Evolutionary conservation across 2,329 filamentous ascomycete species (phyloP), one percentile per base, ranked within the genome.

Genomic region (Rhytidhysteron rufulum): DNA sequence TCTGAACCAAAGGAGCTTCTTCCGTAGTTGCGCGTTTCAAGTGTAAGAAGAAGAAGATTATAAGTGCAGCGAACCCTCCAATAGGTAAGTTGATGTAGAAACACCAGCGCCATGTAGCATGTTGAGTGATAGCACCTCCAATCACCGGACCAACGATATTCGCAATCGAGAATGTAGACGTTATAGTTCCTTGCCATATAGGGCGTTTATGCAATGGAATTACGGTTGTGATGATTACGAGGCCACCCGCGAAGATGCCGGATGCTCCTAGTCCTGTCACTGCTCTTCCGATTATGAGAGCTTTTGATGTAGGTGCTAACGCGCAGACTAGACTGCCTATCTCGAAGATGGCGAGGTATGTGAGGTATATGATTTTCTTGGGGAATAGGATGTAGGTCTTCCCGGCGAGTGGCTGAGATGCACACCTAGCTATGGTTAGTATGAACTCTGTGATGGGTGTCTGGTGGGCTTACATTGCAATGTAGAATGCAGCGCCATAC

Each of bases 261-360:
- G 56, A 57, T n/a, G 45, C 48, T 9, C 62, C 59, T 5, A 56
- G 31, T 13, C 62, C 62, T 22, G 55, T 48, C 18, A 65, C 57
- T 1, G 62, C 59, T 27, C 62, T 34, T 10, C 62, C 62, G 19
- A 64, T 46, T 34, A 67, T 66, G 35, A 66, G 51, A 1, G 54
- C 56, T 4, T 48, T 48, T 1, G 50, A 55, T 27, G 48, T 57
- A 11, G 55, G 58, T 5, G 63, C 60, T 2, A 61, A 53, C 13
- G 41, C 48, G 46, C 74, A 79, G n/a, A 80, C 48, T 5, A 72
- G 48, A 0, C 73, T 77, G 4, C 77, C 77, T 5, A 79, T 17
- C 49, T 79, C 74, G 47, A 80, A 80, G 41, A 77, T 31, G 34
- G 50, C 45, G 27, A 65, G 63, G 11, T 46, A 24, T 6, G 43